Conservation (phyloP, 352 stramenopile genomes). For the Hyaloperonospora brassicae region DNA sequence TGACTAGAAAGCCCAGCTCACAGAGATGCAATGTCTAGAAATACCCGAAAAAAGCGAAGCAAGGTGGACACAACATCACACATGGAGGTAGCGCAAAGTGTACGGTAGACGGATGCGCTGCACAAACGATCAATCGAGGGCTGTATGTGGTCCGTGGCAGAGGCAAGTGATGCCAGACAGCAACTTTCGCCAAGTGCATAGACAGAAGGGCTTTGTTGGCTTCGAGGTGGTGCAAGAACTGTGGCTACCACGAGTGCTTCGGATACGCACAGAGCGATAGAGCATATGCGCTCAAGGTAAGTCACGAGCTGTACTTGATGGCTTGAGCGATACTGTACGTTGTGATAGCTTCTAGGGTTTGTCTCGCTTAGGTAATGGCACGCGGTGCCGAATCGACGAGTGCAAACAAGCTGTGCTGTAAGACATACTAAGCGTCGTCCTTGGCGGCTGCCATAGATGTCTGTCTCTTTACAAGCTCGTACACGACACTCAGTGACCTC, state of each 20-base stretch:
- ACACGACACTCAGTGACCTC: constrained; percentile 27
- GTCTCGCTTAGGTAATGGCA: constrained; percentile 22
- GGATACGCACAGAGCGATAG: constrained; percentile 44
- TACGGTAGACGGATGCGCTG: constrained; percentile 34
- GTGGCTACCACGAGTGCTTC: constrained; percentile 30
- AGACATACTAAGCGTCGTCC: constrained; percentile 37
- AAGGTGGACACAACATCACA: constrained; percentile 38
- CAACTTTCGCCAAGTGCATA: constrained; percentile 26
- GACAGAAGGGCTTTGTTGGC: constrained; percentile 32
- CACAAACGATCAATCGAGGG: constrained; percentile 42
- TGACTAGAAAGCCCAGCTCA: constrained; percentile 3
- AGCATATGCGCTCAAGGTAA: constrained; percentile 42
- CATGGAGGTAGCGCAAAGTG: constrained; percentile 48
- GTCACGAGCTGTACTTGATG: not conserved
- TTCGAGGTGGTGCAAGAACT: constrained; percentile 56
- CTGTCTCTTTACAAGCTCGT: constrained; percentile 4
- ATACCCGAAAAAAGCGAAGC: constrained; percentile 42
- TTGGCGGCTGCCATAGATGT: constrained; percentile 46
- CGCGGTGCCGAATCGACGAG: constrained; percentile 23
- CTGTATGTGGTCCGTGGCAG: constrained; percentile 49
- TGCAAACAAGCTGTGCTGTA: constrained; percentile 49
- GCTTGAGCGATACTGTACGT: no score
- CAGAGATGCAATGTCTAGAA: constrained; percentile 29
- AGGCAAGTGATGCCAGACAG: constrained; percentile 36
- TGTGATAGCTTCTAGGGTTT: no score